Evolutionary conservation across 768 basidiomycete species (phyloP).

Genomic region (Naganishia randhawae): DNA sequence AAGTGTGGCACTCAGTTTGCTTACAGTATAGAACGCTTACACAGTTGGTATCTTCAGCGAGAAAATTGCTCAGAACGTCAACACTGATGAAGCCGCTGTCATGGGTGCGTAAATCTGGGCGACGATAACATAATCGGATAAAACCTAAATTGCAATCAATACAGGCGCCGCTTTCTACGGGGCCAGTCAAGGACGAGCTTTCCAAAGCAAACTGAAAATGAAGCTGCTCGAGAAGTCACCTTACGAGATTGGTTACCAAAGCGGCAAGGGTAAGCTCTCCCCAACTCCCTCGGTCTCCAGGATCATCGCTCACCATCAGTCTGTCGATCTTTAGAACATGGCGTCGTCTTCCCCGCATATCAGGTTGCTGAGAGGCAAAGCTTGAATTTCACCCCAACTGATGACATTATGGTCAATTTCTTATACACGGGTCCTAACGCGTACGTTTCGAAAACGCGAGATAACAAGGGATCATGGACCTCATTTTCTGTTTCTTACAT

Average conservation of each 20-base stretch:
- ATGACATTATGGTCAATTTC: slow-evolving; percentile 74
- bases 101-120: slow-evolving; percentile 56
- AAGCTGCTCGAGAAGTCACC: slow-evolving; percentile 69
- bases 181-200: slow-evolving; percentile 78
- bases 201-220: slow-evolving; percentile 85
- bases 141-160: slow-evolving; percentile 51
- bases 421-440: slow-evolving; percentile 59
- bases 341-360: slow-evolving; percentile 18
- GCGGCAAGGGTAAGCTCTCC: neutral
- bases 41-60: slow-evolving; percentile 56
- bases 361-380: slow-evolving; percentile 17
- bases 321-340: slow-evolving; percentile 3
- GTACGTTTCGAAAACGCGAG: neutral
- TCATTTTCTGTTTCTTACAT: neutral
- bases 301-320: neutral
- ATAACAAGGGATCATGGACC: neutral
- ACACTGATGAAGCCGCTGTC: slow-evolving; percentile 93
- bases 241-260: slow-evolving; percentile 67
- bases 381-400: slow-evolving; percentile 51
- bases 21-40: neutral
- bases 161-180: slow-evolving; percentile 75
- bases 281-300: too few relatives aligned
- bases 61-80: slow-evolving; percentile 89
- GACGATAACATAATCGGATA: neutral
- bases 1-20: neutral